A percentile compares a stretch with the other conserved stretches of the same genome.
Conservation (phyloP, 345 rosid species). For the Hirschfeldia incana region DNA sequence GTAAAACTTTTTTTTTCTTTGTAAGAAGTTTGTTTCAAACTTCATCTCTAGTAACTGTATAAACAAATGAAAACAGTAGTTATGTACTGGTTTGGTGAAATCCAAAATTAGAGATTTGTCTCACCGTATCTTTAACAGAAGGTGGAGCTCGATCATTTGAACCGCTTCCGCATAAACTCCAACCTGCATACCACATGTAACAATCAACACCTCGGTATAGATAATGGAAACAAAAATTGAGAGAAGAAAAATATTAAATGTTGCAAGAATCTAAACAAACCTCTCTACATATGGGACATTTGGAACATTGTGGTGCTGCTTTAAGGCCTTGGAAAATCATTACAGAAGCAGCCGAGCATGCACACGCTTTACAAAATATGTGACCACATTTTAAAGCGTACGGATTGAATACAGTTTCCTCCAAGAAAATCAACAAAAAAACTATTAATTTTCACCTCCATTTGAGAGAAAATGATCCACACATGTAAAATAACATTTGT, state of each 20-base stretch:
- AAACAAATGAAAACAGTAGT: too few species aligned
- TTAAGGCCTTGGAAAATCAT: constrained; percentile 71
- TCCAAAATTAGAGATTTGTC: constrained; percentile 1
- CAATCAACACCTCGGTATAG: background rate
- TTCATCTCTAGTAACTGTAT: too few species aligned
- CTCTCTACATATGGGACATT: constrained; percentile 96
- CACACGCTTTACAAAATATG: constrained; percentile 87
- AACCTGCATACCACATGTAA: constrained; percentile 44
- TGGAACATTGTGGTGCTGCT: constrained; percentile 56
- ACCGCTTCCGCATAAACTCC: constrained; percentile 76
- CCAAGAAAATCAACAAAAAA: background rate
- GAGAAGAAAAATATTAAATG: background rate
- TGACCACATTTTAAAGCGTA: constrained; percentile 89
- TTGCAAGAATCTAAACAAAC: constrained; percentile 43
- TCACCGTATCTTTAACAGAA: constrained; percentile 69
- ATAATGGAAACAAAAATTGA: background rate
- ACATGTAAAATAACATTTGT: background rate
- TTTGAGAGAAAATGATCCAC: background rate
- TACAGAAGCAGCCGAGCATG: constrained; percentile 87
- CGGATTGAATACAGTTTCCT: constrained; percentile 87
- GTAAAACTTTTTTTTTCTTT: background rate
- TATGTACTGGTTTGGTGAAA: background rate
- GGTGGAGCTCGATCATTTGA: constrained; percentile 72
- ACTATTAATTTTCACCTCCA: constrained; percentile 1
- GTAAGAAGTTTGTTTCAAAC: too few species aligned